phyloP scores from a whole-genome alignment of 176 grass and related monocot species.

The Microstegium vimineum region DNA sequence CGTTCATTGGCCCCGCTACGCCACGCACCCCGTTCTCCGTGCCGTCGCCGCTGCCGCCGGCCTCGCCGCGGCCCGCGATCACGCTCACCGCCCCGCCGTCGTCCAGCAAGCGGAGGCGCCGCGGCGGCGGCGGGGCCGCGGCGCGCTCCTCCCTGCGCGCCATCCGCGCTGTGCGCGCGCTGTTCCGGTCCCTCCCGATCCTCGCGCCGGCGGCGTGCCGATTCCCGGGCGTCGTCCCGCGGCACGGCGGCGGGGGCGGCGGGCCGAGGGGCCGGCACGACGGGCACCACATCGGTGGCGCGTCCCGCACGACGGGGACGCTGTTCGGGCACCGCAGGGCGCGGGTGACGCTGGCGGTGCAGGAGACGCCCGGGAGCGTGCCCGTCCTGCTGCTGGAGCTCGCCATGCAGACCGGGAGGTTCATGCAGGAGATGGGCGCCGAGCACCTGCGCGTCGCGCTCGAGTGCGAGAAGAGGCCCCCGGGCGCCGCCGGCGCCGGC shows the following conservation, averaged over 20 bases:
- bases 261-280: constrained; percentile 38
- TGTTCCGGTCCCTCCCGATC: constrained; percentile 88
- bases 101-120: constrained; percentile 46
- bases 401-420: constrained; percentile 71
- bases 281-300: constrained; percentile 40
- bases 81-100: constrained; percentile 59
- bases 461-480: constrained; percentile 81
- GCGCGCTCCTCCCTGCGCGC: constrained; percentile 45
- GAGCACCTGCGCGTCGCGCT: constrained; percentile 81
- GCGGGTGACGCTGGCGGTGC: constrained; percentile 79
- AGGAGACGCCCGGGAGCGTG: constrained; percentile 80
- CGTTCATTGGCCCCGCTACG: constrained; percentile 24
- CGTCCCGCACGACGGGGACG: constrained; percentile 76
- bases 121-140: not conserved
- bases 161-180: constrained; percentile 67
- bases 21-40: constrained; percentile 43
- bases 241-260: constrained; percentile 28
- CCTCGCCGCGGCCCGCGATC: constrained; percentile 47
- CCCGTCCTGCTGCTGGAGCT: constrained; percentile 87
- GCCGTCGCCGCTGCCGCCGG: constrained; percentile 15
- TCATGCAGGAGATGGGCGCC: constrained; percentile 98
- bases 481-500: constrained; percentile 28
- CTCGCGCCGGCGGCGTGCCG: constrained; percentile 68
- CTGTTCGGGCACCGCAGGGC: constrained; percentile 83
- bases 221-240: constrained; percentile 43